Evolutionary conservation across 2,329 filamentous ascomycete genomes (phyloP).

Genomic region (Calonectria pseudoreteaudii): DNA sequence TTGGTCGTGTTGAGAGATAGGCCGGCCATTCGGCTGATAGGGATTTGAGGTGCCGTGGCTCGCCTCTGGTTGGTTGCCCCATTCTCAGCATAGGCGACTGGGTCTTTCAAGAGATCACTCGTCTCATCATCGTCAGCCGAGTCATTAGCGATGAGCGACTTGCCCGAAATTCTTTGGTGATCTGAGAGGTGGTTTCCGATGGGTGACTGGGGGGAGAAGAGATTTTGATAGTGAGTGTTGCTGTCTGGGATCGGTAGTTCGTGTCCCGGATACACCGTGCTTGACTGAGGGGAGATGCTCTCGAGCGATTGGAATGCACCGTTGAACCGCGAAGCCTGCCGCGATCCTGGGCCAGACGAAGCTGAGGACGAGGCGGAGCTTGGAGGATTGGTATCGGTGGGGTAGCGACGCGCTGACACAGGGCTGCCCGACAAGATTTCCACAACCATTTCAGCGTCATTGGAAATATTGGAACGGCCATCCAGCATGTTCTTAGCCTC

Average conservation of each 20-base stretch:
- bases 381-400: conserved; percentile 37
- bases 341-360: conserved; percentile 56
- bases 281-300: conserved; percentile 71
- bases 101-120: conserved; percentile 77
- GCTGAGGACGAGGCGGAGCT: conserved; percentile 46
- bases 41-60: conserved; percentile 78
- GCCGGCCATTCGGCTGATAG: conserved; percentile 74
- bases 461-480: conserved; percentile 64
- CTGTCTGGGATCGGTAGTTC: conserved; percentile 71
- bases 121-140: conserved; percentile 75
- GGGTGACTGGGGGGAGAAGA: conserved; percentile 81
- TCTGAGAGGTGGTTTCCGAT: conserved; percentile 78
- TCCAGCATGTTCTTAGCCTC: conserved; percentile 70
- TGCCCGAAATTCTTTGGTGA: conserved; percentile 71
- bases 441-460: conserved; percentile 65
- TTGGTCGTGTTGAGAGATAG: conserved; percentile 78
- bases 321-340: conserved; percentile 71
- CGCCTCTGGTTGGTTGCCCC: conserved; percentile 63
- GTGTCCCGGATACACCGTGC: conserved; percentile 61
- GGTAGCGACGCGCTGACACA: conserved; percentile 43
- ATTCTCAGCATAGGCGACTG: conserved; percentile 78
- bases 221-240: conserved; percentile 66
- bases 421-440: conserved; percentile 65
- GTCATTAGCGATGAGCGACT: conserved; percentile 79
- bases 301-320: conserved; percentile 72